Evolutionary conservation across 2,329 filamentous ascomycete species (phyloP), one percentile per base, ranked within the genome.

Genomic region (Chaetomiaceae sp.): DNA sequence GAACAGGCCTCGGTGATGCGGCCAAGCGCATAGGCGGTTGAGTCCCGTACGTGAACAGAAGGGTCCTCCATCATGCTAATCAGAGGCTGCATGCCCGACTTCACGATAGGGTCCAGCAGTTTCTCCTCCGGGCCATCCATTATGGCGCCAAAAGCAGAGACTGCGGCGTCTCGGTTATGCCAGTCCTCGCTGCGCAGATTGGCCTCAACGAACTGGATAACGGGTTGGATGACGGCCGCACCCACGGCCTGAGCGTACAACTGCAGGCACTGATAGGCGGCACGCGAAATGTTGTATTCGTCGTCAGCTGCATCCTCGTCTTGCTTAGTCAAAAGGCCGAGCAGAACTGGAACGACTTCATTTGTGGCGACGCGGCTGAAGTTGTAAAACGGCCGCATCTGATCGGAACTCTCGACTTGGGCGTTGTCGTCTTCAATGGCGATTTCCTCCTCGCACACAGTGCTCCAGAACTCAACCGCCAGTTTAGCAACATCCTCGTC

Each of bases 391-490:
- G 90, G 89, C 54, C 94, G 85, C 73, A 92, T 82, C 72, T 95
- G 89, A 52, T 89, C 85, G 16, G 86, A 83, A 66, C 83, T 89
- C 65, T 95, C 89, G 54, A 79, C 73, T 69, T 79, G 47, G 32
- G 84, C 80, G 70, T 99, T 99, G 72, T 99, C 94, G 67, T 99
- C 94, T 68, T 99, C 94, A 65, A 99, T 97, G 60, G 87, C 87
- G 64, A 96, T 92, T 72, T 99, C 94, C 74, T 99, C 94, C 71
- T 99, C 94, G 71, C 94, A 99, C 44, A 99, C 94, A n/a, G 94
- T 96, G 77, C 92, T 97, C 94, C 94, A 99, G 76, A 99, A 99
- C 70, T 99, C 94, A 61, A 99, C 90, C 33, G 94, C 94, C 52
- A 99, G 80, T 80, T 99, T 99, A 58, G 94, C 89, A 49, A 99